Conservation (phyloP, 306 rosid genomes). For the Parietaria judaica region DNA sequence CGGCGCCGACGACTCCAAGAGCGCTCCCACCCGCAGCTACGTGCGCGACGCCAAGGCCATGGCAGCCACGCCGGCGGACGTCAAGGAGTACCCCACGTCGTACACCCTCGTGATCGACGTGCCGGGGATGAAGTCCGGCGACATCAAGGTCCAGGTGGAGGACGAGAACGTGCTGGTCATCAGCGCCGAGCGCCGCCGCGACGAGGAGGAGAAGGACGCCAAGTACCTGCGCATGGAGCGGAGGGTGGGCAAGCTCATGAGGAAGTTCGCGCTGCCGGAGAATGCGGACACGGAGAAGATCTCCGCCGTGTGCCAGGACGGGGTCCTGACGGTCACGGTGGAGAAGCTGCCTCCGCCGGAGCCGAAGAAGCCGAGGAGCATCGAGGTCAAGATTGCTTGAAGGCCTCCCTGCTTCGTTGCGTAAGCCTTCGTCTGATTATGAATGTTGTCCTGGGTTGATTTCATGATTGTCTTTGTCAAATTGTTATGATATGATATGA, state of each 20-base stretch:
- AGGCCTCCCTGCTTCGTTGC: too few species aligned
- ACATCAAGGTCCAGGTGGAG: constrained; percentile 82
- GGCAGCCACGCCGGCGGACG: constrained; percentile 83
- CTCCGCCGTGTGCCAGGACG: constrained; percentile 28
- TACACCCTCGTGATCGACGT: constrained; percentile 67
- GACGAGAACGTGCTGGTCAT: constrained; percentile 68
- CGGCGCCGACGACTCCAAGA: constrained; percentile 35
- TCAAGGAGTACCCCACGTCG: constrained; percentile 54
- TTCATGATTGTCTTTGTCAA: too few species aligned
- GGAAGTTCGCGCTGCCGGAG: constrained; percentile 39
- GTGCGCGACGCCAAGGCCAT: constrained; percentile 80
- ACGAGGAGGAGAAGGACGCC: constrained; percentile 21
- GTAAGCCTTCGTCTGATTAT: too few species aligned
- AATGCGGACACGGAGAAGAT: constrained; percentile 31
- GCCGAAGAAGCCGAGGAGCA: constrained; percentile 31
- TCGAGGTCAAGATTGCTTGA: constrained; percentile 22
- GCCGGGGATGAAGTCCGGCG: constrained; percentile 77
- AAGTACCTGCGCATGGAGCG: constrained; percentile 46
- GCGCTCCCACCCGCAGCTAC: constrained; percentile 18
- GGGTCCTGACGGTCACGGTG: constrained; percentile 30
- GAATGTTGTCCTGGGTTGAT: neutral
- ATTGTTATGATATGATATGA: too few species aligned
- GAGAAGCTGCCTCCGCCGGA: constrained; percentile 37
- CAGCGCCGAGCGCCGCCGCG: constrained; percentile 42
- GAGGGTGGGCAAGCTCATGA: constrained; percentile 41